phyloP scores from a whole-genome alignment of 1,284 basidiomycete genomes.

The Microstroma glucosiphilum region DNA sequence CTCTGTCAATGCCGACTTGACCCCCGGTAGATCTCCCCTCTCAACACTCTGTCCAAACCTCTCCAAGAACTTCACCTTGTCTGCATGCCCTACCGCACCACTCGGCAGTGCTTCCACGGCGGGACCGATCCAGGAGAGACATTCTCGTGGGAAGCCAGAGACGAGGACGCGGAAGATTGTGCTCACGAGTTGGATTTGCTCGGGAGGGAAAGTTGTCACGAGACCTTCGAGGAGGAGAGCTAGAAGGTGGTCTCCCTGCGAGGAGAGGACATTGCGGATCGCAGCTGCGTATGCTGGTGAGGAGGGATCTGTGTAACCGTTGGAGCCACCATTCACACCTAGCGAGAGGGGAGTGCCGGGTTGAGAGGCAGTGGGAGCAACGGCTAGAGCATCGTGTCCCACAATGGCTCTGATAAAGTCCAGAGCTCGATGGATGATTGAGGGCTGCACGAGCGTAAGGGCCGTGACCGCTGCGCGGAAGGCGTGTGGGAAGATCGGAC shows the following conservation, averaged over 20 bases:
- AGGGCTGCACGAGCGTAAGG: conserved; percentile 53
- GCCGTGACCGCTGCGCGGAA: conserved; percentile 33
- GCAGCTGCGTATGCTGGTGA: conserved; percentile 62
- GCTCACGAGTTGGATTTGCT: conserved; percentile 67
- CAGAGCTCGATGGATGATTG: conserved; percentile 72
- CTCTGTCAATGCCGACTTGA: not conserved
- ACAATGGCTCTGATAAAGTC: conserved; percentile 71
- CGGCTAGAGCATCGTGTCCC: conserved; percentile 56
- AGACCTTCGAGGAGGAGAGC: conserved; percentile 69
- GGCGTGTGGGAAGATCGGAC: conserved; percentile 52
- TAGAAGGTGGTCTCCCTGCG: conserved; percentile 70
- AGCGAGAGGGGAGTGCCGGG: conserved; percentile 18
- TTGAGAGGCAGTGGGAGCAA: conserved; percentile 20
- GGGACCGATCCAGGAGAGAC: conserved; percentile 67
- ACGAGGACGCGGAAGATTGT: conserved; percentile 70
- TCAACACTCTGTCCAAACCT: conserved; percentile 31
- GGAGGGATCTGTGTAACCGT: conserved; percentile 11
- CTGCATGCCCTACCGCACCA: conserved; percentile 61
- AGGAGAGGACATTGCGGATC: conserved; percentile 65
- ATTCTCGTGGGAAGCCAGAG: conserved; percentile 62
- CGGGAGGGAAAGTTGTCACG: conserved; percentile 71
- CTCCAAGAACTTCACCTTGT: conserved; percentile 68
- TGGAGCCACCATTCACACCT: conserved; percentile 9
- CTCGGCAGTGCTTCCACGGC: conserved; percentile 67
- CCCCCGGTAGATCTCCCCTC: not conserved